Base-by-base conservation (phyloP, 768 basidiomycete genomes). In the Leccinum disarticulatum region DNA sequence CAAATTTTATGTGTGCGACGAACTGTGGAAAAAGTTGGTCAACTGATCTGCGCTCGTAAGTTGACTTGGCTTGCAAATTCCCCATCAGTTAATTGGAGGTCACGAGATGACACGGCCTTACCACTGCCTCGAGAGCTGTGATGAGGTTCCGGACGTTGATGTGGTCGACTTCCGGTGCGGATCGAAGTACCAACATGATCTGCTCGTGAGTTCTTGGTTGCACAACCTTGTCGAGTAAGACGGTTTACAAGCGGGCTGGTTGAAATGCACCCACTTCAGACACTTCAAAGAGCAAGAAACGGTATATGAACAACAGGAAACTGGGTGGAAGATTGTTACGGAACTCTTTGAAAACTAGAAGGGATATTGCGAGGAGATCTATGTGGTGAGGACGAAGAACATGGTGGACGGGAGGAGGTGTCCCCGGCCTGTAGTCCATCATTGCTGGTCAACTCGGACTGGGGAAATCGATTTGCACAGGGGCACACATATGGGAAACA, bases 371-470 rank as follows among this genome's bases (percentile, higher is more conserved):
- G 33, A 93, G 77, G 15, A 93, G 76, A 52, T 81, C 81, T 54
- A 93, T 77, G 69, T 94, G 92, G 66, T 93, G 91, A 1, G 91
- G 90, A 56, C 85, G 80, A 30, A 93, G 79, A 57, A 85, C 78
- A 72, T 90, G 87, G 54, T 85, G 82, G 7, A 82, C 80, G 1
- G 87, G 85, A 8, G 87, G 84, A 56, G 83, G 84, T 22, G 79
- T 77, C 35, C 83, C 81, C 4, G 64, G 67, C 55, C 52, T 61
- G 61, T 70, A 59, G n/a, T 73, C 68, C 73, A 73, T 73, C 28
- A 35, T 55, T n/a, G 11, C 2, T 35, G 6, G 7, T 7, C 31
- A 19, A 33, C 51, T 28, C 2, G 14, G 5, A 11, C 27, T 25
- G 25, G 14, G 17, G 27, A 17, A 35, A 17, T 8, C 27, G 48